These are phyloP conservation scores for Darksidea phi DNA, from an alignment of 495 filamentous ascomycete genomes.

Conservation along the genomic window DNA sequence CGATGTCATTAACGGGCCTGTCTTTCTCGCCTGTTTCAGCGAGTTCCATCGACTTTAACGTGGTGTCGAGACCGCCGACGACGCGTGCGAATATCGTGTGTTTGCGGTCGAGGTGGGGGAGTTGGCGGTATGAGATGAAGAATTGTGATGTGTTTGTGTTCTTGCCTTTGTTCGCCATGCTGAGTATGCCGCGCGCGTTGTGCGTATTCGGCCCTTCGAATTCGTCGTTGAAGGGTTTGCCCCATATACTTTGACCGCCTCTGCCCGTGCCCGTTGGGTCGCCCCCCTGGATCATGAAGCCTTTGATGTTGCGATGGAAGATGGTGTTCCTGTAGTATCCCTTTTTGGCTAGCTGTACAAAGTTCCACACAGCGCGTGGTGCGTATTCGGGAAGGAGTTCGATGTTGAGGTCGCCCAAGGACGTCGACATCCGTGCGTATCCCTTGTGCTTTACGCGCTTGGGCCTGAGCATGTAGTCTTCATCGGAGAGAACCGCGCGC, in stretches of 20 bases:
- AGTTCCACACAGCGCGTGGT: slow-evolving; percentile 95
- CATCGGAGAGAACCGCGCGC: slow-evolving; percentile 79
- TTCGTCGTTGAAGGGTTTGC: slow-evolving; percentile 87
- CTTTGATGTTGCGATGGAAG: slow-evolving; percentile 90
- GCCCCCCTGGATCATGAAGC: slow-evolving; percentile 98
- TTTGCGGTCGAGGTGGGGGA: slow-evolving; percentile 67
- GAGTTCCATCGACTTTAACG: slow-evolving; percentile 70
- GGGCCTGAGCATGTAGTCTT: slow-evolving; percentile 93
- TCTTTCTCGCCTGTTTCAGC: slow-evolving; percentile 65
- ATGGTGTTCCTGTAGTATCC: slow-evolving; percentile 81
- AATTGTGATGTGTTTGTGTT: slow-evolving; percentile 86
- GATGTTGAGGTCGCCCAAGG: slow-evolving; percentile 76
- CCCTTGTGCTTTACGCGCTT: slow-evolving; percentile 83
- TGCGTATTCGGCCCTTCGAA: slow-evolving; percentile 84
- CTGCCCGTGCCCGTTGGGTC: slow-evolving; percentile 88
- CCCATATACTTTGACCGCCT: slow-evolving; percentile 86
- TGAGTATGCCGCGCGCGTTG: slow-evolving; percentile 65
- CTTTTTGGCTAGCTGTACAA: slow-evolving; percentile 79
- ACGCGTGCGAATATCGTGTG: slow-evolving; percentile 94
- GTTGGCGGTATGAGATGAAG: no score
- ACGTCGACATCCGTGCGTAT: slow-evolving; percentile 85
- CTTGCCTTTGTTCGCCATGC: slow-evolving; percentile 94
- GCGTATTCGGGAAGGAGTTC: slow-evolving; percentile 89
- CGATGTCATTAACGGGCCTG: slow-evolving; percentile 69
- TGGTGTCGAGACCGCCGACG: slow-evolving; percentile 69